These are phyloP conservation scores for Salicornia ramosissima DNA, from an alignment of 148 eudicot genomes.

Conservation along the genomic window DNA sequence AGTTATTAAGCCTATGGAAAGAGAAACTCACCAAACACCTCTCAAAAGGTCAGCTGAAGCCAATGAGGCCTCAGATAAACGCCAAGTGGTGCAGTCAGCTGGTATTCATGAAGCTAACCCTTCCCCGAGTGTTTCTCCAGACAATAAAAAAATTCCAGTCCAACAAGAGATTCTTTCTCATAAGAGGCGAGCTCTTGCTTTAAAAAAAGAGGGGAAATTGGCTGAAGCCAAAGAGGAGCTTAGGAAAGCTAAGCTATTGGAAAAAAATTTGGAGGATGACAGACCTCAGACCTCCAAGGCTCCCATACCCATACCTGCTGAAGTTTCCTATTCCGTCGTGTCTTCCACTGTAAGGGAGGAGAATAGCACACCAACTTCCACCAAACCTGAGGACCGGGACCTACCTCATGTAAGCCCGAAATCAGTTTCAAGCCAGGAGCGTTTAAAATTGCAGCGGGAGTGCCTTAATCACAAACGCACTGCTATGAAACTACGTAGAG, in stretches of 20 bases:
- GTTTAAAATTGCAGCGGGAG: slow-evolving; percentile 77
- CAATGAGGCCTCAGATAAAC: slow-evolving; percentile 31
- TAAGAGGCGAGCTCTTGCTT: slow-evolving; percentile 64
- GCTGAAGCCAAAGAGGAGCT: slow-evolving; percentile 87
- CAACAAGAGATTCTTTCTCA: slow-evolving; percentile 58
- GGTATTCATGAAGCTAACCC: slow-evolving; percentile 14
- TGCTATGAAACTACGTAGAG: slow-evolving; percentile 78
- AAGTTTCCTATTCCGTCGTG: slow-evolving; percentile 28
- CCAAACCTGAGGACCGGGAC: slow-evolving; percentile 30
- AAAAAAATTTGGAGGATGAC: slow-evolving; percentile 46
- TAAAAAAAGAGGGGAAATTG: slow-evolving; percentile 81
- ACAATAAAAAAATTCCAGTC: slow-evolving; percentile 32
- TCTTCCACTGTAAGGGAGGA: slow-evolving; percentile 35
- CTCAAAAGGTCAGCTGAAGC: slow-evolving; percentile 36
- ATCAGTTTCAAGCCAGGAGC: slow-evolving; percentile 55
- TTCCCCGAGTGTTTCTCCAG: slow-evolving; percentile 29
- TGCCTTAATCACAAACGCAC: slow-evolving; percentile 75
- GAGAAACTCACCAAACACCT: slow-evolving; percentile 22
- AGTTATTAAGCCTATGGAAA: slow-evolving; percentile 13
- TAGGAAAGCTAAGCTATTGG: slow-evolving; percentile 70
- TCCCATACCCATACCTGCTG: slow-evolving; percentile 27
- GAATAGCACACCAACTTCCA: slow-evolving; percentile 30
- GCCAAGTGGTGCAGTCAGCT: slow-evolving; percentile 22
- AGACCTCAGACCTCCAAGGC: slow-evolving; percentile 27
- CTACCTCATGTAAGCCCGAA: slow-evolving; percentile 39